These are phyloP conservation scores for Clarkia xantiana DNA, from an alignment of 345 rosid species.

Conservation along the genomic window DNA sequence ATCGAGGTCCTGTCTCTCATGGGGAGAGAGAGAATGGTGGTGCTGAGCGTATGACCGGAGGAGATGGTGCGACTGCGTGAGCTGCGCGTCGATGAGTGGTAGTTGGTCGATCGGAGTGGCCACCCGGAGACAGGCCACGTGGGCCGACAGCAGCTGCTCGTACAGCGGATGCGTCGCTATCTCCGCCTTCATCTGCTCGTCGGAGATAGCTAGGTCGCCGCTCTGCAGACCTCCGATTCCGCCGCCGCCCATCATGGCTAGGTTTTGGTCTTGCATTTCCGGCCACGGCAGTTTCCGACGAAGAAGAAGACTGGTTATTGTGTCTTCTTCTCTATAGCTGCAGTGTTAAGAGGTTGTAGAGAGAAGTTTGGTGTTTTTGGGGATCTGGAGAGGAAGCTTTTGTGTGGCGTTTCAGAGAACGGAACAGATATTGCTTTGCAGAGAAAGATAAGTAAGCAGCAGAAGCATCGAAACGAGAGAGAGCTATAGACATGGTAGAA, in stretches of 20 bases:
- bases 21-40: slow-evolving; percentile 31
- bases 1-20: slow-evolving; percentile 85
- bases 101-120: slow-evolving; percentile 97
- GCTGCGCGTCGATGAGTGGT: slow-evolving; percentile 87
- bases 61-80: slow-evolving; percentile 67
- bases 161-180: slow-evolving; percentile 74
- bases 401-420: neutral
- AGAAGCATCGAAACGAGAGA: slow-evolving; percentile 4
- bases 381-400: slow-evolving; percentile 1
- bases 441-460: slow-evolving; percentile 3
- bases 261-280: slow-evolving; percentile 64
- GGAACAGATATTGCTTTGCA: slow-evolving; percentile 1
- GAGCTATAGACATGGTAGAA: slow-evolving; percentile 13
- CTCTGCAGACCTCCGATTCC: slow-evolving; percentile 26
- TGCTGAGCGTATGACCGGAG: slow-evolving; percentile 73
- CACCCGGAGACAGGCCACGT: slow-evolving; percentile 79
- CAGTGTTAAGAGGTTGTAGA: neutral
- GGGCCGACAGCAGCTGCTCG: slow-evolving; percentile 75
- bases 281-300: too few species aligned
- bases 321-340: too few species aligned
- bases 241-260: slow-evolving; percentile 52
- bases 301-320: too few species aligned
- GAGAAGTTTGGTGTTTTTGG: neutral
- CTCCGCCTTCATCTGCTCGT: slow-evolving; percentile 68
- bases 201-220: slow-evolving; percentile 29